Conservation (phyloP, 345 rosid species). For the Pugionium dolabratum region DNA sequence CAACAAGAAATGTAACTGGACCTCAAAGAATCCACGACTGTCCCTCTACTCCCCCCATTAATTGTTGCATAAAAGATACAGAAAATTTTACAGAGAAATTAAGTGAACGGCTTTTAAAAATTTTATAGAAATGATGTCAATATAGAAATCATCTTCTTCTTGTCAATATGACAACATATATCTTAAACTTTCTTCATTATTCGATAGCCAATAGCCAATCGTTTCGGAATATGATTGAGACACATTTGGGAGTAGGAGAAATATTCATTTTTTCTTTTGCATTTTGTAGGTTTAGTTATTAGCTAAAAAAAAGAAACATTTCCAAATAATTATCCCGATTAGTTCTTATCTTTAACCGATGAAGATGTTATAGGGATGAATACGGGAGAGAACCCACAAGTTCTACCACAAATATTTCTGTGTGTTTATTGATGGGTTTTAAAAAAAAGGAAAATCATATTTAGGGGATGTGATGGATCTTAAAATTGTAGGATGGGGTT, state of each 20-base stretch:
- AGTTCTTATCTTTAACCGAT: no score
- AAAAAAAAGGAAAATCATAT: no score
- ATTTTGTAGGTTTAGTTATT: neutral
- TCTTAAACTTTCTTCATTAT: neutral
- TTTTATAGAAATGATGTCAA: neutral
- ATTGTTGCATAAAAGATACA: slow-evolving; percentile 27
- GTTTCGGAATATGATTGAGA: no score
- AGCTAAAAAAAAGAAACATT: no score
- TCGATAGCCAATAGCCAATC: slow-evolving; percentile 6
- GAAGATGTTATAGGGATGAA: no score
- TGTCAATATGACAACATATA: neutral
- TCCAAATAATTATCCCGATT: no score
- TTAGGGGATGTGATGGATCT: no score
- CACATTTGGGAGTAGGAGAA: no score
- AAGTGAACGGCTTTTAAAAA: slow-evolving; percentile 12
- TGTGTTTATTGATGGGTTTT: no score
- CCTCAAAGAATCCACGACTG: slow-evolving; percentile 43
- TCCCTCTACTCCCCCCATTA: slow-evolving; percentile 29
- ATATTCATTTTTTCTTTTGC: neutral
- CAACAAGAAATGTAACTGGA: slow-evolving; percentile 40
- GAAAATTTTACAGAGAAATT: slow-evolving; percentile 17
- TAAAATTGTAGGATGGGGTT: no score
- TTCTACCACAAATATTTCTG: no score
- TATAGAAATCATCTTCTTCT: slow-evolving; percentile 23
- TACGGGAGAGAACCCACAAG: no score